Conservation (phyloP, 345 rosid species). For the Litchi chinensis region DNA sequence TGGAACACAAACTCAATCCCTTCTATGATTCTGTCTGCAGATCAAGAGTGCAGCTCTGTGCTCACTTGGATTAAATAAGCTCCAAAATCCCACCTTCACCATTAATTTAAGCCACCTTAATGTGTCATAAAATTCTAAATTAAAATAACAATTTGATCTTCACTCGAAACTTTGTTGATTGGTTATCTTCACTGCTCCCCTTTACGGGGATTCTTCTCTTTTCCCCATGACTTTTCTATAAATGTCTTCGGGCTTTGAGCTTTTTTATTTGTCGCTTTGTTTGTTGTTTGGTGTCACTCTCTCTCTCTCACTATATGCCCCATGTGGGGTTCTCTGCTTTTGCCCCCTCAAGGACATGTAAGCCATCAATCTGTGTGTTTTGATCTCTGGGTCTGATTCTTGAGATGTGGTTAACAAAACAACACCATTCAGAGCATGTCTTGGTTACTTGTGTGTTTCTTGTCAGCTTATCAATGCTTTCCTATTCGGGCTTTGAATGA, state of each 20-base stretch:
- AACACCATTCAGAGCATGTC: constrained; percentile 36
- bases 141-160: constrained; percentile 5
- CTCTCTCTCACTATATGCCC: constrained; percentile 3
- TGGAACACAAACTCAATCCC: constrained; percentile 34
- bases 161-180: constrained; percentile 20
- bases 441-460: constrained; percentile 26
- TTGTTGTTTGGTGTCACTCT: constrained; percentile 13
- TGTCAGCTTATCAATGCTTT: constrained; percentile 37
- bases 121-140: constrained; percentile 4
- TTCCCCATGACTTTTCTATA: constrained; percentile 37
- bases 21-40: constrained; percentile 44
- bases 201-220: constrained; percentile 37
- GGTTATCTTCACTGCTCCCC: constrained; percentile 28
- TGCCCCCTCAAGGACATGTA: constrained; percentile 42
- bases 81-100: constrained; percentile 6
- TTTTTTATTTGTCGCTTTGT: constrained; percentile 14
- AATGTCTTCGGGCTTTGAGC: constrained; percentile 27
- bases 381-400: constrained; percentile 23
- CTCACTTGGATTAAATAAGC: constrained; percentile 20
- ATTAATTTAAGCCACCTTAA: neutral
- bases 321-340: constrained; percentile 46
- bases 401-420: constrained; percentile 32
- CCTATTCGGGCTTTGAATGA: constrained; percentile 19
- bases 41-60: constrained; percentile 40
- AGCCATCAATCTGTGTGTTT: constrained; percentile 36